Base-by-base conservation (phyloP, 805 yeast genomes). In the Candida methanosorbosa region DNA sequence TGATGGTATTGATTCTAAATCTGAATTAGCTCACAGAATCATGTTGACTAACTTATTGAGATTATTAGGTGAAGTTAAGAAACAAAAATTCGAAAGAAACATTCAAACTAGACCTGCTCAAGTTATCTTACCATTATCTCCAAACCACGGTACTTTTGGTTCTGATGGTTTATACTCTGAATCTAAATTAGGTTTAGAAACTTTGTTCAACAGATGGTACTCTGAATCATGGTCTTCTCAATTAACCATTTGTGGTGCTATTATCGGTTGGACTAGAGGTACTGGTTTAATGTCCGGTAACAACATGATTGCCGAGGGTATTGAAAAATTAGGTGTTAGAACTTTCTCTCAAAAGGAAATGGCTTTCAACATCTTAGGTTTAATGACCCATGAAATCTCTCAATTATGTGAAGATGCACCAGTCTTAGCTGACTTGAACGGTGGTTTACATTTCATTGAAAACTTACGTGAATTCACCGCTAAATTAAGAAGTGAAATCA, bases 201-300 rank as follows among this genome's bases (percentile, higher is more conserved):
- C 97, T 22, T 69, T 92, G 57, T 87, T 92, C 77, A 90, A 90
- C 81, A 84, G 97, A 75, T 92, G 98, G 98, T 73, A 80, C 64
- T 88, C 98, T 32, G 99, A 92, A 71, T 82, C 87, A 40, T 92
- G 99, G 99, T 79, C 81, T 30, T 68, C 82, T 45, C 92, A 84
- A 68, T 78, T 92, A 66, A 92, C 97, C 39, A 70, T 92, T 41
- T 88, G 97, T 64, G 99, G 99, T 71, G 97, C 98, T 30, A 75
- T 92, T 47, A 92, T 92, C 62, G 99, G 99, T 59, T 92, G 99
- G 99, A 92, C 99, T 44, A 85, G 99, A 74, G 99, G 99, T 64
- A 92, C 99, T 40, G 99, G 99, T 56, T 78, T 92, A 57, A 92
- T 92, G 99, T 73, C 87, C 54, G 97, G 81, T 50, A 92, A 92